Evolutionary conservation across 257 asterid genomes (phyloP).

Genomic region (Solanum verrucosum): DNA sequence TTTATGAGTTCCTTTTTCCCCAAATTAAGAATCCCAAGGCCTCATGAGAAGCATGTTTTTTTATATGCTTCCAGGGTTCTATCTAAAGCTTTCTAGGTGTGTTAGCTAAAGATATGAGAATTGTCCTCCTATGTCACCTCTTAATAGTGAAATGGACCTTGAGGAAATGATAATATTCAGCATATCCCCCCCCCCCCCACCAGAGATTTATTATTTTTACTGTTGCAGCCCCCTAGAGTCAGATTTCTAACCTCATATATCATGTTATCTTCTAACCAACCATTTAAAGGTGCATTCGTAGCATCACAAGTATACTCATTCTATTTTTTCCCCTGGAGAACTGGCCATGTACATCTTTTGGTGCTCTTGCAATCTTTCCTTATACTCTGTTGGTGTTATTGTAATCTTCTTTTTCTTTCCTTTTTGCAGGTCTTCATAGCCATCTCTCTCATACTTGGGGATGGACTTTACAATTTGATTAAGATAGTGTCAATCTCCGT

Average conservation of each 20-base stretch:
- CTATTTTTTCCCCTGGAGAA: not conserved
- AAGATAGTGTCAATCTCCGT: slow-evolving; percentile 64
- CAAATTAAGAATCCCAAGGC: not conserved
- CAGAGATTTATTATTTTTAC: not conserved
- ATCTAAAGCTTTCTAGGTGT: not conserved
- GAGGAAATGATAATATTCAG: not conserved
- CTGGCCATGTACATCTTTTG: not conserved
- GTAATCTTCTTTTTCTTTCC: not conserved
- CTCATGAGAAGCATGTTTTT: not conserved
- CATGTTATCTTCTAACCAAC: not conserved
- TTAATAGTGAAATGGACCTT: not conserved
- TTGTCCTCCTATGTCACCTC: not conserved
- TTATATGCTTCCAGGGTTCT: not conserved
- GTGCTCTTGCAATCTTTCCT: not conserved
- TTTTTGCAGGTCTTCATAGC: slow-evolving; percentile 75
- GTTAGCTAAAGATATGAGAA: not conserved
- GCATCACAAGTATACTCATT: not conserved
- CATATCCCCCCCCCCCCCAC: not conserved
- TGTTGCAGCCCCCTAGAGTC: not conserved
- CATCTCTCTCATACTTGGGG: slow-evolving; percentile 81
- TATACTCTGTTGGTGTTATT: not conserved
- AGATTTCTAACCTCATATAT: not conserved
- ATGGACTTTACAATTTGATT: slow-evolving; percentile 85
- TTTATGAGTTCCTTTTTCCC: not conserved
- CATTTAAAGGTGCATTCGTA: not conserved